Evolutionary conservation across 2,329 filamentous ascomycete species (phyloP).

Genomic region (Rosellinia necatrix): DNA sequence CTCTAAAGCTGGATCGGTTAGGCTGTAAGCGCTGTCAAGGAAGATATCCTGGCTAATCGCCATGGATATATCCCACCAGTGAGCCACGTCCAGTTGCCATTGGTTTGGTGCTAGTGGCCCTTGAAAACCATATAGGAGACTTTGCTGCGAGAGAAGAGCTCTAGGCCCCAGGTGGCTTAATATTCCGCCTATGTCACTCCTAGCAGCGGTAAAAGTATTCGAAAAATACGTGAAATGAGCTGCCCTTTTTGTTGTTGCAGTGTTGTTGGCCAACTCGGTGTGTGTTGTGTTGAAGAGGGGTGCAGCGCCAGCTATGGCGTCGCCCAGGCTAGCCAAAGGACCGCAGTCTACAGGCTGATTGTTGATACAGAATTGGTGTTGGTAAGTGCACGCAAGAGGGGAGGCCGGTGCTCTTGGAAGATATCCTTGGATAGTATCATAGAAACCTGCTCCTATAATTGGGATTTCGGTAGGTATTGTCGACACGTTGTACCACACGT

Average conservation of each 20-base stretch:
- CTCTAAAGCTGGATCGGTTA: background rate
- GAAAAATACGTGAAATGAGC: background rate
- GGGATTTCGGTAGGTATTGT: no score
- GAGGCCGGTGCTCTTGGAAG: slow-evolving; percentile 16
- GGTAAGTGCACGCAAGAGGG: slow-evolving; percentile 17
- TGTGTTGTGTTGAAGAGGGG: slow-evolving; percentile 9
- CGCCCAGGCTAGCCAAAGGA: slow-evolving; percentile 18
- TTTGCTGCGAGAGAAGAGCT: slow-evolving; percentile 4
- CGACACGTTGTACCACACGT: slow-evolving; percentile 10
- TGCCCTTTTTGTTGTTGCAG: background rate
- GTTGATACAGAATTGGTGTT: slow-evolving; percentile 19
- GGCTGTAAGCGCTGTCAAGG: slow-evolving; percentile 4
- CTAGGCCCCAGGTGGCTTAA: background rate
- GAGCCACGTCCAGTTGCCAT: slow-evolving; percentile 20
- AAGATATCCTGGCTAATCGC: slow-evolving; percentile 8
- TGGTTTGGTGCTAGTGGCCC: slow-evolving; percentile 4
- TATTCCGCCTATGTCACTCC: no score
- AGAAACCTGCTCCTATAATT: no score
- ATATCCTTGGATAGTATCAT: background rate
- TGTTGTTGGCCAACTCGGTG: background rate
- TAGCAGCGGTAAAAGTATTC: no score
- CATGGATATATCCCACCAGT: slow-evolving; percentile 15
- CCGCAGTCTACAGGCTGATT: slow-evolving; percentile 18
- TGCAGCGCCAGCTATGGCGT: slow-evolving; percentile 12
- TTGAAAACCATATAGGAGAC: background rate